Base-by-base conservation (phyloP, 805 yeast genomes). In the Isabelozyma gotoi region DNA sequence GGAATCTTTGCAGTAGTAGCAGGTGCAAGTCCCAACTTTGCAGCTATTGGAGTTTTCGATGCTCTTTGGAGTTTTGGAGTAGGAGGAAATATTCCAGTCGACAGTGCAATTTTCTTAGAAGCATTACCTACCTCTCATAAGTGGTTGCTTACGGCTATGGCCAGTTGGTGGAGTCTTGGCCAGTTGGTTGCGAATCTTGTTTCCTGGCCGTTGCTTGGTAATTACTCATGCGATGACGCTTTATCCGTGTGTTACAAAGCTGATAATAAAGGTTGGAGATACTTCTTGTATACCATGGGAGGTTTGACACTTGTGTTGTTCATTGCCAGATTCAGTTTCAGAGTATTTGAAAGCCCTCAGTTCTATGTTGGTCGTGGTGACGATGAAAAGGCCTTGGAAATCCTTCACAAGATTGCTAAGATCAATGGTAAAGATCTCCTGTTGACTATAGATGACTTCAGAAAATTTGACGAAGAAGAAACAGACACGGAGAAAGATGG, bases 111-210 rank as follows among this genome's bases (percentile, higher is more conserved):
- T 3, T 60, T 58, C 41, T 40, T 61, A 15, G 65, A 62, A 39
- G 56, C 50, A 40, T 52, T 60, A 33, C 66, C 67, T 10, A 51
- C 55, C n/a, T 55, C 48, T 15, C 51, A 54, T 43, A 55, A 56
- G 20, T 62, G 53, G 56, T 45, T 62, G 39, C 51, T 55, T 7
- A 60, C 68, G 4, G 51, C 54, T 6, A 52, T 66, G 61, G 80
- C 83, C 17, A 63, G 71, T 36, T 81, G 74, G 74, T 81, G 85
- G 85, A 82, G 82, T 35, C 62, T 81, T 33, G 85, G 85, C 29
- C 84, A 81, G 55, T 72, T 79, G 3, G 61, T 79, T 42, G 74
- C 80, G 11, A 67, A 68, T 17, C 59, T 77, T 15, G 55, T 78
- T 27, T 78, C 82, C 1, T 81, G 81, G 76, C 82, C 79, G 0